Conservation (phyloP, 73 alveolate species). For the Halteria grandinella region DNA sequence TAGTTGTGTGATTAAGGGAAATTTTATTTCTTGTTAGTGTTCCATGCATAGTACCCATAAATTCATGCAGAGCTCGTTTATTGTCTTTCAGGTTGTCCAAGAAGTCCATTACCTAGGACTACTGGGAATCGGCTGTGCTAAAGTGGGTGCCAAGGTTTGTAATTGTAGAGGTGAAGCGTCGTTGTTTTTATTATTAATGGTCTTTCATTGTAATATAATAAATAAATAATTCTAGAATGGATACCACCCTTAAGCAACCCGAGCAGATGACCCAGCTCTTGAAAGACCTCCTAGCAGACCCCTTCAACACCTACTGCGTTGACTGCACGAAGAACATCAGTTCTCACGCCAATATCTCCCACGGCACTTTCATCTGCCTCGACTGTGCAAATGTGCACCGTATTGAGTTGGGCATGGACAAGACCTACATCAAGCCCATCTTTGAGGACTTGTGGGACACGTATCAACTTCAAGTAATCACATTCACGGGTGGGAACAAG, state of each 20-base stretch:
- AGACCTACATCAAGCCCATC: conserved; percentile 2
- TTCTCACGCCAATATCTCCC: conserved; percentile 31
- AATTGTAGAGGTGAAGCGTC: too few species aligned
- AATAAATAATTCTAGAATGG: too few species aligned
- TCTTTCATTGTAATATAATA: too few species aligned
- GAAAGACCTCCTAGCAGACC: conserved; percentile 7
- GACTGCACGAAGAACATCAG: conserved; percentile 47
- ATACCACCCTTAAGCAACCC: conserved; percentile 14
- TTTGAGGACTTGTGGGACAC: conserved; percentile 36
- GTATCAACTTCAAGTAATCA: neutral
- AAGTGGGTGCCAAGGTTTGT: too few species aligned
- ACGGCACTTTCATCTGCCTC: conserved; percentile 20
- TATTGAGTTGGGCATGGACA: conserved; percentile 24
- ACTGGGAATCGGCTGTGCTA: too few species aligned
- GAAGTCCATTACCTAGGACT: conserved; percentile 17
- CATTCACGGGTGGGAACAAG: conserved; percentile 31
- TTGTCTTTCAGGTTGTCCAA: conserved; percentile 24
- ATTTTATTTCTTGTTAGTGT: too few species aligned
- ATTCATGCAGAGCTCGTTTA: conserved; percentile 17
- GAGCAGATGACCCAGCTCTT: neutral
- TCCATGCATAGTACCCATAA: neutral
- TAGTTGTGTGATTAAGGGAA: too few species aligned
- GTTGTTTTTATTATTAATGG: too few species aligned
- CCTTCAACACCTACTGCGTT: conserved; percentile 39
- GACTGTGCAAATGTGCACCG: conserved; percentile 21